Base-by-base conservation (phyloP, 2,329 filamentous ascomycete species). In the Magnaporthiopsis incrustans region DNA sequence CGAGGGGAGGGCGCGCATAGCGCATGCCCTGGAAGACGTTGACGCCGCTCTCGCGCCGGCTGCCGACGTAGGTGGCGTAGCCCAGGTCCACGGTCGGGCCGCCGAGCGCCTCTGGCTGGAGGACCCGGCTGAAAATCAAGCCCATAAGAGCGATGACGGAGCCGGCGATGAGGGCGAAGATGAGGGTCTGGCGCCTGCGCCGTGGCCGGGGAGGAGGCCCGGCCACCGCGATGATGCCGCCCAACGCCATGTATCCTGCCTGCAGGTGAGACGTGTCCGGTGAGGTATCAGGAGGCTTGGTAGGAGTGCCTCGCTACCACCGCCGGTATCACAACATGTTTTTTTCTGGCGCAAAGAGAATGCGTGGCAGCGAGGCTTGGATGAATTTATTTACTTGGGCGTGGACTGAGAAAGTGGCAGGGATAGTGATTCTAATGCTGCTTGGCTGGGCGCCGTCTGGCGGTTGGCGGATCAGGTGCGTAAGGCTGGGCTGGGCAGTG, bases 1-100 rank as follows among this genome's bases (percentile, higher is more conserved):
- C 80, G 0, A 80, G 64, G 6, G 83, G 82, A n/a, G 82, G 74
- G 18, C 77, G 75, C 14, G 83, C 83, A 69, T 79, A 86, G 58
- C 82, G 80, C 71, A 81, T 73, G 15, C 80, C 80, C 3, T 80
- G 72, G 68, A 77, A 83, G 68, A 80, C 73, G 61, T 75, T 75
- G 35, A 83, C 57, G 61, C 56, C 56, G 60, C 57, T 58, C n/a
- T 62, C 35, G 44, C 61, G 63, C 22, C 5, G 44, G 27, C 35
- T 57, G 35, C 66, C 66, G 27, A 63, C 65, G 22, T 66, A 67
- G 6, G 57, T 62, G 30, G 66, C 64, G 38, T 67, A 67, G 61
- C 63, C 63, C 4, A 67, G 63, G 64, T 67, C 57, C 30, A 66
- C 62, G 22, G 33, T 50, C 1, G 66, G 65, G 1, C 63, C 65